Conservation (phyloP, 106 monocot species). For the Triglochin maritima region DNA sequence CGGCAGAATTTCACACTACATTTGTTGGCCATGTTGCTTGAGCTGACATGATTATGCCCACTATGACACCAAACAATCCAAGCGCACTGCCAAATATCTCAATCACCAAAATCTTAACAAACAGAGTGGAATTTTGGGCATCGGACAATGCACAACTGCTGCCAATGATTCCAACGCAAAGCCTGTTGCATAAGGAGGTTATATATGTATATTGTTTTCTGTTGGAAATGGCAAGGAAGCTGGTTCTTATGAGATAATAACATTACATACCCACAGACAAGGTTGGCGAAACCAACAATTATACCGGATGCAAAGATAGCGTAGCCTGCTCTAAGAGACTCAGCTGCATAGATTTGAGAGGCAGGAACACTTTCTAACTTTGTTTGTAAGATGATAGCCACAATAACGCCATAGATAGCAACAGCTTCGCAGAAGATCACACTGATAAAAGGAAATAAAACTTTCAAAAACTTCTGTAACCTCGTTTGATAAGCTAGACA, state of each 20-base stretch:
- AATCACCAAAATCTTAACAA: constrained; percentile 96
- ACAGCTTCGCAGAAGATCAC: constrained; percentile 98
- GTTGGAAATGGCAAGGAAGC: no score
- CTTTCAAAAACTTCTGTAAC: not conserved
- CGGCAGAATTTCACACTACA: constrained; percentile 2
- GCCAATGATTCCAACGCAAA: constrained; percentile 95
- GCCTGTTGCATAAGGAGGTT: constrained; percentile 20
- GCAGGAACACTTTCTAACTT: constrained; percentile 84
- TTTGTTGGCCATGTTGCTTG: constrained; percentile 89
- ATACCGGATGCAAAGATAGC: constrained; percentile 92
- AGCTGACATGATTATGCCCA: constrained; percentile 95
- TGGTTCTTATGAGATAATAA: no score
- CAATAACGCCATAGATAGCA: constrained; percentile 92
- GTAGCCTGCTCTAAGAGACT: constrained; percentile 89
- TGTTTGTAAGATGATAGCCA: constrained; percentile 91
- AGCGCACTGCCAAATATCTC: constrained; percentile 97
- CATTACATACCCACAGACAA: constrained; percentile 62
- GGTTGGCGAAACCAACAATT: constrained; percentile 92
- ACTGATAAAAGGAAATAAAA: constrained; percentile 22
- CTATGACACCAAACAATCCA: constrained; percentile 91
- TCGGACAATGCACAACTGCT: constrained; percentile 95
- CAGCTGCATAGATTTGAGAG: constrained; percentile 48
- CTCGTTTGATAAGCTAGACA: not conserved
- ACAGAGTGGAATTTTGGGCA: constrained; percentile 90
- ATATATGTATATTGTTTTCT: not conserved